These are phyloP conservation scores for Elaeis oleifera DNA, from an alignment of 202 grass and related monocot genomes.

Conservation along the genomic window DNA sequence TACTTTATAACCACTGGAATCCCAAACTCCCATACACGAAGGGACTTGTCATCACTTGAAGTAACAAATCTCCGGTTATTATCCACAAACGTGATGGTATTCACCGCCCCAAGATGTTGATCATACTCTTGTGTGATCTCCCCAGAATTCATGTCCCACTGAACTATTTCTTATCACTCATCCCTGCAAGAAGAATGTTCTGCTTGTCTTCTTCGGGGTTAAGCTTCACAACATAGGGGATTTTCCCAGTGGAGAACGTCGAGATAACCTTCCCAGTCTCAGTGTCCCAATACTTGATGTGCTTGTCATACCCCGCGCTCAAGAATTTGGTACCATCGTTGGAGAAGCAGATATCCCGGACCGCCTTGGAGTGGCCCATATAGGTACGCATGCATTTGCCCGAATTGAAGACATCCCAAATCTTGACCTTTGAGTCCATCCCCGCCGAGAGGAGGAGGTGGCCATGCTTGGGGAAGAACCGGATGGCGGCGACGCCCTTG, in stretches of 20 bases:
- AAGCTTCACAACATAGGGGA: slow-evolving; percentile 89
- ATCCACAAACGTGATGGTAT: slow-evolving; percentile 97
- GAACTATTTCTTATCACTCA: slow-evolving; percentile 99
- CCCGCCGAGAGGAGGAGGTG: slow-evolving; percentile 78
- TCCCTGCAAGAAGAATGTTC: slow-evolving; percentile 92
- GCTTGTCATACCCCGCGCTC: slow-evolving; percentile 93
- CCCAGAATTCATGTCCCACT: slow-evolving; percentile 96
- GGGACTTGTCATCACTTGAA: slow-evolving; percentile 89
- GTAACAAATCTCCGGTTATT: slow-evolving; percentile 98
- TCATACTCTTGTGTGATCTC: slow-evolving; percentile 95
- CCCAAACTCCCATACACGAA: slow-evolving; percentile 93
- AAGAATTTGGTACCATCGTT: slow-evolving; percentile 88
- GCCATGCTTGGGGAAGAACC: slow-evolving; percentile 83
- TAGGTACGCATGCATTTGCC: slow-evolving; percentile 86
- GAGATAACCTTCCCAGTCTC: slow-evolving; percentile 96
- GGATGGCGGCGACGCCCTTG: slow-evolving; percentile 83
- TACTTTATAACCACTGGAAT: slow-evolving; percentile 99
- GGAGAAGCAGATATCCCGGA: slow-evolving; percentile 88
- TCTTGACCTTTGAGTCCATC: slow-evolving; percentile 99
- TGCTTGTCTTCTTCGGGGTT: slow-evolving; percentile 99
- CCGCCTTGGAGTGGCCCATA: slow-evolving; percentile 94
- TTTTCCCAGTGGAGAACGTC: slow-evolving; percentile 84
- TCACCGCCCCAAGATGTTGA: slow-evolving; percentile 85
- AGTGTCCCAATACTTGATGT: slow-evolving; percentile 98
- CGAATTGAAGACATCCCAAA: slow-evolving; percentile 83